phyloP scores from a whole-genome alignment of 352 stramenopile genomes.

The Phytophthora tentaculata region DNA sequence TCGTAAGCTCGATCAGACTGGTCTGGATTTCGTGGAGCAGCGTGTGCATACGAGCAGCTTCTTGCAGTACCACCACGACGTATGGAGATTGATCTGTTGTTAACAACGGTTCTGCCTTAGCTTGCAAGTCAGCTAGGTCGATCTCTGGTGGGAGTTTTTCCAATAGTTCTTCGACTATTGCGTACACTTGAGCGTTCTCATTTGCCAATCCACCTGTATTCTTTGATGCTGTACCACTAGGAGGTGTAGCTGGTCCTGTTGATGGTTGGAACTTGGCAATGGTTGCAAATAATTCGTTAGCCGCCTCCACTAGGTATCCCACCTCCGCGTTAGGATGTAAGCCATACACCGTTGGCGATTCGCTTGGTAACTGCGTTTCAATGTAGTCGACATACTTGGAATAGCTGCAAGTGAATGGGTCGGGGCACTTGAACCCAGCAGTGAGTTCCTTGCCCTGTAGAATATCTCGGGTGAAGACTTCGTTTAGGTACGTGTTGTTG shows the following conservation, averaged over 20 bases:
- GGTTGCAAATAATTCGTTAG: conserved; percentile 85
- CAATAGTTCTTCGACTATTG: conserved; percentile 62
- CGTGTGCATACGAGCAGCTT: conserved; percentile 76
- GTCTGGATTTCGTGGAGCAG: conserved; percentile 68
- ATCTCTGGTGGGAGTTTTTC: conserved; percentile 68
- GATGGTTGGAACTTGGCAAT: conserved; percentile 89
- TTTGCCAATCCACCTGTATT: conserved; percentile 19
- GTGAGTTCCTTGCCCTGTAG: conserved; percentile 62
- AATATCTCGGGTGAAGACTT: conserved; percentile 71
- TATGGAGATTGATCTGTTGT: conserved; percentile 77
- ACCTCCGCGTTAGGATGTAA: conserved; percentile 86
- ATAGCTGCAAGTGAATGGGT: conserved; percentile 81
- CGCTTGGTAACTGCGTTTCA: conserved; percentile 62
- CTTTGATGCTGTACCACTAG: conserved; percentile 36
- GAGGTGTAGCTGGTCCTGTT: conserved; percentile 55
- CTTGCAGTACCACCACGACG: conserved; percentile 83
- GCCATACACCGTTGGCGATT: conserved; percentile 75
- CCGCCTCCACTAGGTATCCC: conserved; percentile 75
- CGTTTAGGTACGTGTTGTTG: conserved; percentile 75
- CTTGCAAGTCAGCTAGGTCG: conserved; percentile 60
- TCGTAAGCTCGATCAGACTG: conserved; percentile 72
- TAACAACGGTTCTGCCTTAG: conserved; percentile 60
- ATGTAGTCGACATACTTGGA: conserved; percentile 94
- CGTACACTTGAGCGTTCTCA: conserved; percentile 44
- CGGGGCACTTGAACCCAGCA: conserved; percentile 79